phyloP scores from a whole-genome alignment of 768 basidiomycete genomes.

The Arthromyces matolae region DNA sequence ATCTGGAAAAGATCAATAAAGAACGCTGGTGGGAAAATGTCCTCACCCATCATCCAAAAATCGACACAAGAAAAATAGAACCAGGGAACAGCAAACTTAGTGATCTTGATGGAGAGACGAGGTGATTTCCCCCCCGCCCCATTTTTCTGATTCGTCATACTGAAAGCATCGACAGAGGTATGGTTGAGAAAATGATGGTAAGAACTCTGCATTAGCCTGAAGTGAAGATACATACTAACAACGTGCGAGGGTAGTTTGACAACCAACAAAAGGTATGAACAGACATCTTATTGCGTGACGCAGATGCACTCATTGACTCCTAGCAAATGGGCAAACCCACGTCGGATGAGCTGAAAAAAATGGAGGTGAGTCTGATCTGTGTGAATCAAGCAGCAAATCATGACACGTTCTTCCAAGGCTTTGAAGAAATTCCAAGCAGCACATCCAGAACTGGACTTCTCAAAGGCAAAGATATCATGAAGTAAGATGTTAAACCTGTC shows the following conservation, averaged over 20 bases:
- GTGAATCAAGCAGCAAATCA: not conserved
- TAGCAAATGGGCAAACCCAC: conserved; percentile 96
- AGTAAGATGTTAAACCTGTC: not conserved
- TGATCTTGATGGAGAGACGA: conserved; percentile 93
- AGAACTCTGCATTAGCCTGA: conserved; percentile 21
- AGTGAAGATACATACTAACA: not conserved
- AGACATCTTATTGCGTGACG: not conserved
- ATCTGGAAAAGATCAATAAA: conserved; percentile 84
- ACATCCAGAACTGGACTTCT: conserved; percentile 95
- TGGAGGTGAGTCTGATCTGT: conserved; percentile 53
- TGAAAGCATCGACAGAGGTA: no score
- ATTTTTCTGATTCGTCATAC: not conserved
- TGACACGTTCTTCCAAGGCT: conserved; percentile 41
- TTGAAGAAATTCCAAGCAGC: conserved; percentile 84
- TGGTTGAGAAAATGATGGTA: conserved; percentile 99
- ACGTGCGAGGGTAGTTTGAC: conserved; percentile 51
- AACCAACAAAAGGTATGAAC: conserved; percentile 65
- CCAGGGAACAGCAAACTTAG: conserved; percentile 94
- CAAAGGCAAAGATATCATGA: conserved; percentile 77
- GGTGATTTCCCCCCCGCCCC: conserved; percentile 42
- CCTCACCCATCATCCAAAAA: conserved; percentile 90
- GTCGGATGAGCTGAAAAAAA: conserved; percentile 90
- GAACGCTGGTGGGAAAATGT: conserved; percentile 99
- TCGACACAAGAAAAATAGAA: conserved; percentile 94
- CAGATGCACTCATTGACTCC: conserved; percentile 7